Evolutionary conservation across 2,329 filamentous ascomycete species (phyloP), one percentile per base, ranked within the genome.

Genomic region (Beauveria sp.): DNA sequence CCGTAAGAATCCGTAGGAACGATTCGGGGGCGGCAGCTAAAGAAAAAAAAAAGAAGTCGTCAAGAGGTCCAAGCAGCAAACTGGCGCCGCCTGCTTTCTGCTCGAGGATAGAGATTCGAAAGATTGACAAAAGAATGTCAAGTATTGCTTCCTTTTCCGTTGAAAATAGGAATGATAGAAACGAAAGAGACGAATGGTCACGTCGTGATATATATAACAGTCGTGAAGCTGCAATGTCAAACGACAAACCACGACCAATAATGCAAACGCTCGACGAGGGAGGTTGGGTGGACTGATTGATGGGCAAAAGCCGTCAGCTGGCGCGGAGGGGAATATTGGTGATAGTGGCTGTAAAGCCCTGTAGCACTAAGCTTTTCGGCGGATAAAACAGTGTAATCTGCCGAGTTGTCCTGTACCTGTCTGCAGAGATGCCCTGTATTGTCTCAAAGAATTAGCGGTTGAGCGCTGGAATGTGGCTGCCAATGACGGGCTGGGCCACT

Each of bases 391-490:
- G 30, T 34, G 30, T 12, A 34, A 34, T 34, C 10, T n/a, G 24
- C 47, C 28, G 4, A 9, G 4, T 3, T 40, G 30, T 4, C 10
- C 52, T 45, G 30, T 55, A 18, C 8, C 9, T 9, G 16, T 45
- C 12, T n/a, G n/a, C 14, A n/a, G 18, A 18, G 18, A 38, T 34
- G 26, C 18, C 30, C 30, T 34, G 10, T 34, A 34, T 34, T 34
- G 30, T 34, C 30, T 12, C 10, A 34, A 5, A 34, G 10, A 12
- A 26, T 56, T 56, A 56, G 53, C 40, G 42, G 24, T 6, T 28
- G 9, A 43, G 22, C 40, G 20, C 43, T 58, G 55, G 55, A 58
- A 58, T 58, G 38, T 26, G 28, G 49, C 43, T 58, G 55, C 55
- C 55, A 49, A 49, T 57, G 43, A 20, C 45, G 10, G 43, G 43